Conservation (phyloP, 2,329 filamentous ascomycete species). For the Macrophomina tecta region DNA sequence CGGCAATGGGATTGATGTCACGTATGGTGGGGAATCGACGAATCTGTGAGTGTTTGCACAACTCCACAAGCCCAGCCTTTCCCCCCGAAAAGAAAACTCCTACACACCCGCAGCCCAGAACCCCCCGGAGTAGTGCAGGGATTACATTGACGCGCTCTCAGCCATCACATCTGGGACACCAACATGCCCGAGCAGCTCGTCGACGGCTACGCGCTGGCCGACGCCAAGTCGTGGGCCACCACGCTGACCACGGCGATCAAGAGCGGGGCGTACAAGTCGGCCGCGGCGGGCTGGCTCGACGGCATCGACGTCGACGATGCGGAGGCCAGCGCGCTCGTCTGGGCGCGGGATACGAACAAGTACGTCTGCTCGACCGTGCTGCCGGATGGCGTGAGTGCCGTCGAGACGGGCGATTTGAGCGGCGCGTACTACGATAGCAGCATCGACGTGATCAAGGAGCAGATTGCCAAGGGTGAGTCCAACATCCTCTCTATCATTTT, state of each 20-base stretch:
- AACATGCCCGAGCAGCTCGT: conserved; percentile 51
- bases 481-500: not conserved
- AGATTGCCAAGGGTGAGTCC: conserved; percentile 51
- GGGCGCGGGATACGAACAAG: conserved; percentile 51
- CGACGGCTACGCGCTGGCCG: conserved; percentile 46
- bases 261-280: conserved; percentile 42
- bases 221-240: conserved; percentile 47
- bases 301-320: conserved; percentile 46
- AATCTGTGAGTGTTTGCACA: conserved; percentile 34
- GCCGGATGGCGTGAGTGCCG: conserved; percentile 44
- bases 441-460: conserved; percentile 48
- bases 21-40: conserved; percentile 47
- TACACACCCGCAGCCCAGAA: too few relatives aligned
- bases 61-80: not conserved
- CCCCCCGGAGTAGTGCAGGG: too few relatives aligned
- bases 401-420: conserved; percentile 46
- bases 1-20: conserved; percentile 53
- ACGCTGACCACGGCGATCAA: conserved; percentile 47
- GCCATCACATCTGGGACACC: conserved; percentile 46
- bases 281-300: conserved; percentile 41
- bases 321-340: conserved; percentile 45
- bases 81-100: too few relatives aligned
- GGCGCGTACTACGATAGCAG: conserved; percentile 44
- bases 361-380: conserved; percentile 52
- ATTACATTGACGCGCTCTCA: not conserved